phyloP scores from a whole-genome alignment of 176 grass and related monocot genomes.

The Carex kokanica region DNA sequence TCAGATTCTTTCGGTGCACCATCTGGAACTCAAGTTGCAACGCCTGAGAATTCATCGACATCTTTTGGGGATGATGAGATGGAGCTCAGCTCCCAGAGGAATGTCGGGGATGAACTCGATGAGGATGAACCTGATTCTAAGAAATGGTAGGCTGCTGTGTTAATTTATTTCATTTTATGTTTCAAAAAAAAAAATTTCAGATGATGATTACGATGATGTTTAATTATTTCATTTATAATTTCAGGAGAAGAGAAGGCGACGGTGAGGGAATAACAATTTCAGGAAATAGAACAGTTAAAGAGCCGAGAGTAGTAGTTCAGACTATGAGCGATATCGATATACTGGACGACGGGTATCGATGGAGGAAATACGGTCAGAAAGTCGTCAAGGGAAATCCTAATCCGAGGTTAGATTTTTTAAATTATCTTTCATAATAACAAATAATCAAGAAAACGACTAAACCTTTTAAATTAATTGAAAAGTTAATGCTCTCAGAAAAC shows the following conservation, averaged over 20 bases:
- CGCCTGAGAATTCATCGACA: conserved; percentile 75
- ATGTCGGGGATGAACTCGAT: conserved; percentile 41
- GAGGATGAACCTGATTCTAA: conserved; percentile 83
- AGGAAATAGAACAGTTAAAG: conserved; percentile 74
- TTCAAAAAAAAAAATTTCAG: background rate
- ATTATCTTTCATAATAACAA: background rate
- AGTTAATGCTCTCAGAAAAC: background rate
- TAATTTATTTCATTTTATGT: background rate
- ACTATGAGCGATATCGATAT: conserved; percentile 97
- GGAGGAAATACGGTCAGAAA: conserved; percentile 98
- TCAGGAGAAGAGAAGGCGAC: conserved; percentile 64
- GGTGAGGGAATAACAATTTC: conserved; percentile 47
- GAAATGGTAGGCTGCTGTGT: conserved; percentile 47
- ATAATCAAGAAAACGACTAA: background rate
- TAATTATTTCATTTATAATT: background rate
- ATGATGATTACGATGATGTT: background rate
- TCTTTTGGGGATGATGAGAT: conserved; percentile 74
- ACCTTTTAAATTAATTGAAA: background rate
- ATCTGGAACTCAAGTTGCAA: conserved; percentile 34
- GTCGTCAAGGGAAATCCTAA: conserved; percentile 97
- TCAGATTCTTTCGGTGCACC: conserved; percentile 48
- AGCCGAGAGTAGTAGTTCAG: conserved; percentile 85
- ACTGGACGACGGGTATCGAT: conserved; percentile 90
- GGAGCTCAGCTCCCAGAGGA: conserved; percentile 31
- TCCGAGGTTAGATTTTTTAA: conserved; percentile 43